These are phyloP conservation scores for Spongiforma sp. DNA, from an alignment of 1,284 basidiomycete genomes.

Conservation along the genomic window DNA sequence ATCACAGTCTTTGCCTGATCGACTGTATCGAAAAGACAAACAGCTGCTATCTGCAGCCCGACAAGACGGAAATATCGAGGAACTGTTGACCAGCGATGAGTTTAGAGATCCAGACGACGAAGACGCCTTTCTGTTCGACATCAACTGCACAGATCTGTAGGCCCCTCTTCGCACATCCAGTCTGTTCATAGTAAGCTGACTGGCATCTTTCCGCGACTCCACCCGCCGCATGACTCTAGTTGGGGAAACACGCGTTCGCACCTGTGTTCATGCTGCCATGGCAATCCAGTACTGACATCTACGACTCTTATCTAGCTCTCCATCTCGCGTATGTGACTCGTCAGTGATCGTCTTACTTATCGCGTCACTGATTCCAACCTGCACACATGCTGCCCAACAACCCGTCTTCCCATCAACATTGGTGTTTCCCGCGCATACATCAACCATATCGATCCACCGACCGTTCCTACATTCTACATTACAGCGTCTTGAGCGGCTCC, in stretches of 20 bases:
- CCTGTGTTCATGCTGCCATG: conserved; percentile 2
- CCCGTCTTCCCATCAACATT: too few species aligned
- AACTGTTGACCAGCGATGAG: conserved; percentile 24
- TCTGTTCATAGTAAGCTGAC: not conserved
- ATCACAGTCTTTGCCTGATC: not conserved
- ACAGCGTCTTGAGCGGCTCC: conserved; percentile 26
- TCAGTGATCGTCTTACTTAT: not conserved
- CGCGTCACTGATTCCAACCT: not conserved
- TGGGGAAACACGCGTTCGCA: conserved; percentile 37
- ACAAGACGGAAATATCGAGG: conserved; percentile 33
- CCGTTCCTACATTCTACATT: not conserved
- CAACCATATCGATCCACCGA: too few species aligned
- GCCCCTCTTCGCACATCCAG: conserved; percentile 3
- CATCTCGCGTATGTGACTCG: conserved; percentile 36
- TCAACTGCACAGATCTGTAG: conserved; percentile 38
- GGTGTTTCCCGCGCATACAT: too few species aligned
- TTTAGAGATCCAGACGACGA: conserved; percentile 26
- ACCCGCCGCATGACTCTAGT: conserved; percentile 17
- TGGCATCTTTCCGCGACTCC: conserved; percentile 1
- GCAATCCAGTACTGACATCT: conserved; percentile 19
- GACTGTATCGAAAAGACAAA: conserved; percentile 30
- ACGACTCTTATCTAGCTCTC: conserved; percentile 21
- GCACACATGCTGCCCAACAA: not conserved
- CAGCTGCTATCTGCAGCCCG: conserved; percentile 32
- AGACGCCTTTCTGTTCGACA: conserved; percentile 32